These are phyloP conservation scores for Oryza rufipogon DNA, from an alignment of 176 grass and related monocot genomes.

Conservation along the genomic window DNA sequence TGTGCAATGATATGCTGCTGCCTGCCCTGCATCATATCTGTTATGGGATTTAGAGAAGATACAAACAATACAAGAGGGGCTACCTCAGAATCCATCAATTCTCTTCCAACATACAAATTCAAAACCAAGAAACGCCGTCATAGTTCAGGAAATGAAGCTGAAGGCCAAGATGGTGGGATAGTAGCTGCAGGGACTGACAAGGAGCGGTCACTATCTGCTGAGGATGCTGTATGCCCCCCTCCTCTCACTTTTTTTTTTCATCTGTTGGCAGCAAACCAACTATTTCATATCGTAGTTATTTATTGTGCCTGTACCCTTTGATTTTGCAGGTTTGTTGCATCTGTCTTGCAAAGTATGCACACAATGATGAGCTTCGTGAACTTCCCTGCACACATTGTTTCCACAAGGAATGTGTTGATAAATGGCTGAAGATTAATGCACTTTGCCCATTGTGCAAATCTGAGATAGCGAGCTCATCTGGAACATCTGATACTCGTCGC, in stretches of 20 bases:
- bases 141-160: slow-evolving; percentile 53
- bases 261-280: background rate
- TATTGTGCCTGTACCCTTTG: slow-evolving; percentile 12
- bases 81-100: slow-evolving; percentile 79
- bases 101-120: slow-evolving; percentile 91
- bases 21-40: slow-evolving; percentile 86
- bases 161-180: slow-evolving; percentile 70
- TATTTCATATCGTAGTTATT: background rate
- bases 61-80: slow-evolving; percentile 79
- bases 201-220: slow-evolving; percentile 73
- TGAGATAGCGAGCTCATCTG: slow-evolving; percentile 57
- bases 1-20: slow-evolving; percentile 95
- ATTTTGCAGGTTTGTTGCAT: slow-evolving; percentile 83
- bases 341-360: slow-evolving; percentile 82
- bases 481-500: slow-evolving; percentile 42
- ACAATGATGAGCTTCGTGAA: slow-evolving; percentile 91
- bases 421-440: slow-evolving; percentile 97
- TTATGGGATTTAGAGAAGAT: slow-evolving; percentile 95
- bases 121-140: slow-evolving; percentile 71
- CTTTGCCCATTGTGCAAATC: slow-evolving; percentile 93
- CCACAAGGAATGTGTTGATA: slow-evolving; percentile 97
- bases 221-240: slow-evolving; percentile 70
- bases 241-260: background rate
- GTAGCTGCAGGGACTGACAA: slow-evolving; percentile 81
- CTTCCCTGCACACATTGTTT: slow-evolving; percentile 92